phyloP scores from a whole-genome alignment of 768 basidiomycete species.

The Suillus weaverae region DNA sequence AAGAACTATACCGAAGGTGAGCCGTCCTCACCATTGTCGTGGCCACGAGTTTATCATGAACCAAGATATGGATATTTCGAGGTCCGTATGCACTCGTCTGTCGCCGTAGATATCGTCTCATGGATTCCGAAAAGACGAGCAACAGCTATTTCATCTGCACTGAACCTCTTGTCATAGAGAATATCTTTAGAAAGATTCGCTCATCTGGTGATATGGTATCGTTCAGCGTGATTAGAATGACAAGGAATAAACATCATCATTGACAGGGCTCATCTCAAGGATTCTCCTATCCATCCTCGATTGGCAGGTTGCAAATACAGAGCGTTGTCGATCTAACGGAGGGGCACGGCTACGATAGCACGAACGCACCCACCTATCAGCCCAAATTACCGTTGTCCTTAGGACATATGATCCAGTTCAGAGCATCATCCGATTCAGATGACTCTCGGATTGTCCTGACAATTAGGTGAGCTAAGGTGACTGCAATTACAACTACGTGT shows the following conservation, averaged over 20 bases:
- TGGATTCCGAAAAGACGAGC: conserved; percentile 50
- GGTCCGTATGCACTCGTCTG: conserved; percentile 35
- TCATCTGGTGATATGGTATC: conserved; percentile 46
- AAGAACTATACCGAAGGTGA: conserved; percentile 62
- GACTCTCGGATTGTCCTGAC: conserved; percentile 65
- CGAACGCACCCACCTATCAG: conserved; percentile 62
- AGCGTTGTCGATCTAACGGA: conserved; percentile 74
- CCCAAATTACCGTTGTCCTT: conserved; percentile 70
- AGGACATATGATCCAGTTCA: conserved; percentile 85
- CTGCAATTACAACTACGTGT: background rate
- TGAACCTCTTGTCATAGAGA: conserved; percentile 63
- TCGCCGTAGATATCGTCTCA: background rate
- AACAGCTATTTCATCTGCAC: conserved; percentile 82
- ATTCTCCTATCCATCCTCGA: conserved; percentile 55
- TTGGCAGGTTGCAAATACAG: conserved; percentile 61
- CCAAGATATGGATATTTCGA: conserved; percentile 77
- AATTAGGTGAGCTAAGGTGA: conserved; percentile 48
- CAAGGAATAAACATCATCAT: conserved; percentile 1
- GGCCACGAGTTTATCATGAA: conserved; percentile 6
- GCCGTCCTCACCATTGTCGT: conserved; percentile 11
- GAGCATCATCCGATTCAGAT: conserved; percentile 44
- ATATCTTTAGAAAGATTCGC: conserved; percentile 69
- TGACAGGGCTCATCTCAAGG: conserved; percentile 19
- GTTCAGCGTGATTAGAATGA: background rate
- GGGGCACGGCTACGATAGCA: conserved; percentile 65